A percentile compares a stretch with the other conserved stretches of the same genome.
Conservation (phyloP, 371 early-diverging fungal species). For the Rhizomucor pusillus region DNA sequence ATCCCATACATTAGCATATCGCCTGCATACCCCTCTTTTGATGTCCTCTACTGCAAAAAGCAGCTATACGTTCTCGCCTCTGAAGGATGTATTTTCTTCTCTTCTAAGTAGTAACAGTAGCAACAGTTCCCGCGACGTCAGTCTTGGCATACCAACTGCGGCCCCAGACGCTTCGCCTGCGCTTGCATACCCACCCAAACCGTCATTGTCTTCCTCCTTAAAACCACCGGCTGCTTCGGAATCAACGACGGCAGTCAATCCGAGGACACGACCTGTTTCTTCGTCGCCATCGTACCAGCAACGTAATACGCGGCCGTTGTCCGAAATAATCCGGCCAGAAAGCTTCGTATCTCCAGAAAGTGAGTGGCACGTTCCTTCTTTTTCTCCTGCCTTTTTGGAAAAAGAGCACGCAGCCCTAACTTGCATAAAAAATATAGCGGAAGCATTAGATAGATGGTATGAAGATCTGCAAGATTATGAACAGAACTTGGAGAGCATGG, state of each 20-base stretch:
- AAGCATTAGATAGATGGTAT: constrained; percentile 87
- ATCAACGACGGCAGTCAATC: not conserved
- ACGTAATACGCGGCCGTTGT: constrained; percentile 24
- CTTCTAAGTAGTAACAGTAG: constrained; percentile 4
- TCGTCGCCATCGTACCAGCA: constrained; percentile 8
- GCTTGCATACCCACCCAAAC: not conserved
- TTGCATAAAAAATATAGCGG: constrained; percentile 36
- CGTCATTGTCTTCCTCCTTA: constrained; percentile 7
- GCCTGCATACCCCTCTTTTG: not conserved
- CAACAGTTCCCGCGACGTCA: constrained; percentile 1
- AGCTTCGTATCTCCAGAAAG: constrained; percentile 39
- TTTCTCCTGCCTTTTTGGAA: not conserved
- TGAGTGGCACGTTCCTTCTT: constrained; percentile 11
- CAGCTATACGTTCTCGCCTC: constrained; percentile 11
- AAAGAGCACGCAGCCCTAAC: not conserved
- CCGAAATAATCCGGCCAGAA: constrained; percentile 37
- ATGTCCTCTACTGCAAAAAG: constrained; percentile 16
- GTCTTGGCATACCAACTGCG: constrained; percentile 8
- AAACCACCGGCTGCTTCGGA: constrained; percentile 1
- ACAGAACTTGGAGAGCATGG: constrained; percentile 90
- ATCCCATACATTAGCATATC: constrained; percentile 7
- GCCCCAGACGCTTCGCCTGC: not conserved
- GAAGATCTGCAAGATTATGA: constrained; percentile 90
- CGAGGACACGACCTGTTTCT: not conserved
- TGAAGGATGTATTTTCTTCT: constrained; percentile 14